Evolutionary conservation across 2,329 filamentous ascomycete species (phyloP).

Genomic region (Lachnum nothofagi): DNA sequence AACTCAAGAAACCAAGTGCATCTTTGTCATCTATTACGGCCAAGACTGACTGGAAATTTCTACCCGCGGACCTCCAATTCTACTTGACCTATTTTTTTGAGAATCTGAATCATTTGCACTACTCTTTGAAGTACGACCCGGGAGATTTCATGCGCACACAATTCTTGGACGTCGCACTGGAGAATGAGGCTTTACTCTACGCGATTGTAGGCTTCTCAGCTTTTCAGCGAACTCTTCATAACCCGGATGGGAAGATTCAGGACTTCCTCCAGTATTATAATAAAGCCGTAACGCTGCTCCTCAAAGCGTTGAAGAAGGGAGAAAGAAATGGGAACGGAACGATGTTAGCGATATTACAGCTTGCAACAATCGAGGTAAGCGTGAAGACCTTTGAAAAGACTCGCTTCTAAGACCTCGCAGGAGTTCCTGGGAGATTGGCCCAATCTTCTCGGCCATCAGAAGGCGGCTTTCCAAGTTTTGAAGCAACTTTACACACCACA

Average conservation of each 20-base stretch:
- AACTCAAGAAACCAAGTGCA: slow-evolving; percentile 21
- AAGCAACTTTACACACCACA: slow-evolving; percentile 72
- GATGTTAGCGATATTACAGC: slow-evolving; percentile 79
- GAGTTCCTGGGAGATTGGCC: slow-evolving; percentile 95
- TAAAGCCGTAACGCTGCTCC: slow-evolving; percentile 71
- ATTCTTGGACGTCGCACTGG: slow-evolving; percentile 66
- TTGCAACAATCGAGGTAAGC: slow-evolving; percentile 85
- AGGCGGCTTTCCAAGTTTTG: slow-evolving; percentile 78
- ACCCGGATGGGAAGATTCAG: slow-evolving; percentile 66
- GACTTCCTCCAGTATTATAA: slow-evolving; percentile 89
- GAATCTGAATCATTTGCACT: slow-evolving; percentile 76
- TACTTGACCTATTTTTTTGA: slow-evolving; percentile 75
- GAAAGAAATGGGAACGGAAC: slow-evolving; percentile 69
- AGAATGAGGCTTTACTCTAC: slow-evolving; percentile 77
- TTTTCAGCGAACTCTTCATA: slow-evolving; percentile 72
- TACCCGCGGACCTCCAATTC: slow-evolving; percentile 66
- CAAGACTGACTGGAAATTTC: slow-evolving; percentile 48
- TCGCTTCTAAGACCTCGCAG: slow-evolving; percentile 40
- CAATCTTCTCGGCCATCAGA: slow-evolving; percentile 87
- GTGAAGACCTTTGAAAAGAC: slow-evolving; percentile 4
- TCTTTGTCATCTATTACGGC: slow-evolving; percentile 25
- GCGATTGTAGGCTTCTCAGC: slow-evolving; percentile 83
- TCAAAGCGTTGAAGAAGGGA: slow-evolving; percentile 64
- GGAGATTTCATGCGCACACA: slow-evolving; percentile 68
- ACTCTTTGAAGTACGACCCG: slow-evolving; percentile 67